Base-by-base conservation (phyloP, 202 grass and related monocot genomes). In the Zizania palustris region DNA sequence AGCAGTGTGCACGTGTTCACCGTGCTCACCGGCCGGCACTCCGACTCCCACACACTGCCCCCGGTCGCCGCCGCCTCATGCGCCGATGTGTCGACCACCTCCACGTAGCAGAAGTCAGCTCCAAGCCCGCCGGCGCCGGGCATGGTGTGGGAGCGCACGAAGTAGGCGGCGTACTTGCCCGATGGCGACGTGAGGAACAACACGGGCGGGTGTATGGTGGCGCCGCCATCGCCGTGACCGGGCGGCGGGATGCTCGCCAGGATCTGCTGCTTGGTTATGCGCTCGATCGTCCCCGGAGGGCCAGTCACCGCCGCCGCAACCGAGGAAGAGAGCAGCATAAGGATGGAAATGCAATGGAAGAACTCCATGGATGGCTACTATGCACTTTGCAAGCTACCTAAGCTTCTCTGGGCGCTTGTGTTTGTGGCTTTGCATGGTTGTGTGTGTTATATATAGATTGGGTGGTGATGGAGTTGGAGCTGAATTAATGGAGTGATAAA, bases 21-120 rank as follows among this genome's bases (percentile, higher is more conserved):
- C 9, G 70, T 91, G 90, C 88, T 91, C 63, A 83, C 83, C 11
- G 93, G 83, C 1, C 74, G 78, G 71, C 93, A 97, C 77, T 91
- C 81, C 2, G 90, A 97, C 72, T 97, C 93, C 93, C 93, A 97
- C 79, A 86, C 84, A 81, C 90, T 90, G 55, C 42, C 18, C 80
- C 9, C 65, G 12, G 51, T 53, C 19, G 5, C 13, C 1, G 77
- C 59, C n/a, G 80, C 34, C 33, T 19, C 54, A 35, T 21, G 19
- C 39, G 2, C 46, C 28, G 4, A 18, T 6, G 45, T 61, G 15
- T 39, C 63, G 44, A 80, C n/a, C 37, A 97, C 91, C 83, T 91
- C 83, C 19, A 97, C 84, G 67, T 87, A 97, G 80, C 93, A 97
- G 81, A 97, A 97, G 58, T 97, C 93, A 4, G 82, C 91, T 50